These are phyloP conservation scores for Penicillium sp. DNA, from an alignment of 2,329 filamentous ascomycete species.

Conservation along the genomic window DNA sequence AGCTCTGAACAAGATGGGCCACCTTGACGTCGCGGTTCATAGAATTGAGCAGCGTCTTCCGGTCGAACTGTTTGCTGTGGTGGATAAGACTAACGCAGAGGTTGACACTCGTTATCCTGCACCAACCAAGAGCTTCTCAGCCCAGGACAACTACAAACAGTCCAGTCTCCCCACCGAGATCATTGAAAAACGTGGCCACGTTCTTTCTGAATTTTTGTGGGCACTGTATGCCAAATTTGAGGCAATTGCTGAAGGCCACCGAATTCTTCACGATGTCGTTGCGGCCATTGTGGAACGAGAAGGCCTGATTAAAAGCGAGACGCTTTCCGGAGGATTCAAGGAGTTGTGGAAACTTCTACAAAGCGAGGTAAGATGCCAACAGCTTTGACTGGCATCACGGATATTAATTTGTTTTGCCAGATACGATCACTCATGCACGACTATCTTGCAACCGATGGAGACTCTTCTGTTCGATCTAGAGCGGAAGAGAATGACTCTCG, in stretches of 20 bases:
- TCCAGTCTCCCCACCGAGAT: constrained; percentile 65
- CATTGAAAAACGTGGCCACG: constrained; percentile 74
- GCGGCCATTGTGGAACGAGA: constrained; percentile 82
- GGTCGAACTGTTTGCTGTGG: constrained; percentile 88
- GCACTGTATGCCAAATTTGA: constrained; percentile 96
- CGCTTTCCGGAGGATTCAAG: constrained; percentile 83
- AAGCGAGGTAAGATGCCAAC: constrained; percentile 62
- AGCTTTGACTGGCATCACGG: neutral
- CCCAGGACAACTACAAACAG: constrained; percentile 45
- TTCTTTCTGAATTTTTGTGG: constrained; percentile 88
- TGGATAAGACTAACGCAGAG: constrained; percentile 92
- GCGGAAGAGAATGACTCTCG: constrained; percentile 50
- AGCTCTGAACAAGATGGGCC: constrained; percentile 82
- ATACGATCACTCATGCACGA: constrained; percentile 92
- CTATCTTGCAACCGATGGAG: constrained; percentile 89
- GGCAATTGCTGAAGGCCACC: constrained; percentile 91
- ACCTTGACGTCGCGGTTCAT: constrained; percentile 81
- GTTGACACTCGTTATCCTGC: constrained; percentile 91
- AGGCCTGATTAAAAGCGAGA: constrained; percentile 61
- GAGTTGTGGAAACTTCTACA: constrained; percentile 98
- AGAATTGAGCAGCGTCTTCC: constrained; percentile 89
- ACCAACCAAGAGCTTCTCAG: constrained; percentile 57
- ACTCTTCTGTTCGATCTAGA: constrained; percentile 60
- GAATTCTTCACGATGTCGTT: constrained; percentile 89
- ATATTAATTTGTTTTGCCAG: constrained; percentile 24